Conservation (phyloP, 2,329 filamentous ascomycete genomes). For the Sodiomyces alkalinus region DNA sequence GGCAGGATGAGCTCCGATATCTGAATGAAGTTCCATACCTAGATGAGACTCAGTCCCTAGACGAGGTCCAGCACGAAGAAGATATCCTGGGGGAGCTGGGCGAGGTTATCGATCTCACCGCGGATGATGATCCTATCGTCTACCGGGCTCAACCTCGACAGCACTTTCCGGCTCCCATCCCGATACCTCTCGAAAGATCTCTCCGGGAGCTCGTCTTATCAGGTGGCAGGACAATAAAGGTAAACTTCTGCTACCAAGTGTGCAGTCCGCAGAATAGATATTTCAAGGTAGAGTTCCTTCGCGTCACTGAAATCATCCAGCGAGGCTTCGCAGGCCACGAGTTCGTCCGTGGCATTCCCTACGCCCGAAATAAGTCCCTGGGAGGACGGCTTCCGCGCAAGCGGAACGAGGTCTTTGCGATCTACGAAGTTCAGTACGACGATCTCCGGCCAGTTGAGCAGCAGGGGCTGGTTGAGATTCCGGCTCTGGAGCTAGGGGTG, state of each 20-base stretch:
- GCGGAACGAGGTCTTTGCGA: conserved; percentile 25
- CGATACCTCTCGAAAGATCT: conserved; percentile 5
- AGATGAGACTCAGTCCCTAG: too few species aligned
- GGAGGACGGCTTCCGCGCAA: conserved; percentile 21
- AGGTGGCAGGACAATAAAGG: conserved; percentile 5
- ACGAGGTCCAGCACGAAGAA: conserved; percentile 6
- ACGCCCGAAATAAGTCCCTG: conserved; percentile 18
- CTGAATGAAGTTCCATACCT: too few species aligned
- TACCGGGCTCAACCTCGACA: not conserved
- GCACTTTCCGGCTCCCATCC: conserved; percentile 2
- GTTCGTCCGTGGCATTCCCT: conserved; percentile 23
- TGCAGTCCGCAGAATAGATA: conserved; percentile 8
- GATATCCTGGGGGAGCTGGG: conserved; percentile 6
- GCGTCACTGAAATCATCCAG: conserved; percentile 29
- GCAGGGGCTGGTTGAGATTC: conserved; percentile 27
- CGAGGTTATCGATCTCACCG: conserved; percentile 20
- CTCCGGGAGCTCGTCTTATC: too few species aligned
- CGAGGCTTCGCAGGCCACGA: conserved; percentile 8
- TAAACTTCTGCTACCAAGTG: conserved; percentile 16
- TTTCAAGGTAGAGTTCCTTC: conserved; percentile 19
- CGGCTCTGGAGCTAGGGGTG: conserved; percentile 18
- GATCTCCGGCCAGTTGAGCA: conserved; percentile 15
- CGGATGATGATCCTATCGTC: conserved; percentile 5
- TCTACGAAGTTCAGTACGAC: conserved; percentile 24
- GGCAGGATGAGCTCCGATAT: too few species aligned